Percentiles rank a stretch among this genome's conserved stretches.
phyloP scores from a whole-genome alignment of 352 stramenopile genomes.

The Pythium brachiatum region DNA sequence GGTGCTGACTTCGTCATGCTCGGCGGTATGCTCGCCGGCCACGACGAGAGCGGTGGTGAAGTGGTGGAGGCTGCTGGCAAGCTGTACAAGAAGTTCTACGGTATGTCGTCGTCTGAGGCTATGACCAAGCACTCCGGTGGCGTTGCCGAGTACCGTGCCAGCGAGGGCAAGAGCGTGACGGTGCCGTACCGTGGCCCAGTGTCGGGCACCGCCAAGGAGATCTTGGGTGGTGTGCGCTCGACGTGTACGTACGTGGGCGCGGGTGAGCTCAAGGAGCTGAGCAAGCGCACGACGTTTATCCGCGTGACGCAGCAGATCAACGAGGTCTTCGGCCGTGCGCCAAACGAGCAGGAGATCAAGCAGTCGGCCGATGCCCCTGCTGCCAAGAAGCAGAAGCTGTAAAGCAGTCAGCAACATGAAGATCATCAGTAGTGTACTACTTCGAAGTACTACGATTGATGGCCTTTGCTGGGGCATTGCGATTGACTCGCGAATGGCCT shows the following conservation, averaged over 20 bases:
- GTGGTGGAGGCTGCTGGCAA: conserved; percentile 71
- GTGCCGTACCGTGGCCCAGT: conserved; percentile 87
- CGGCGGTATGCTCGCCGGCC: conserved; percentile 89
- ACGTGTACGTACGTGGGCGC: conserved; percentile 93
- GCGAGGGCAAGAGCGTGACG: conserved; percentile 90
- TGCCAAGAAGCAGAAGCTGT: conserved; percentile 63
- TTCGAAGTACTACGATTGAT: background rate
- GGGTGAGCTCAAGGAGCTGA: conserved; percentile 86
- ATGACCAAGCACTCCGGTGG: conserved; percentile 92
- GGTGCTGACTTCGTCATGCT: conserved; percentile 93
- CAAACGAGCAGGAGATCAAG: conserved; percentile 68
- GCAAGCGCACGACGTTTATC: conserved; percentile 94
- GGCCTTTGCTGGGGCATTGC: background rate
- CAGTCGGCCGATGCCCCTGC: conserved; percentile 28
- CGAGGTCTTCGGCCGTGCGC: conserved; percentile 84
- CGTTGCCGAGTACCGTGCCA: conserved; percentile 90
- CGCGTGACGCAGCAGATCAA: conserved; percentile 92
- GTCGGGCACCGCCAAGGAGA: conserved; percentile 79
- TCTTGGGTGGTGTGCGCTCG: conserved; percentile 90
- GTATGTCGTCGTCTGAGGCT: conserved; percentile 90
- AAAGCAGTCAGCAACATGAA: background rate
- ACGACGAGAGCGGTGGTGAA: conserved; percentile 88
- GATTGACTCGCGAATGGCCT: background rate
- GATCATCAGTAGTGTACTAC: background rate
- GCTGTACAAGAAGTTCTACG: conserved; percentile 91